Base-by-base conservation (phyloP, 2,329 filamentous ascomycete species). In the Elsinoe australis region DNA sequence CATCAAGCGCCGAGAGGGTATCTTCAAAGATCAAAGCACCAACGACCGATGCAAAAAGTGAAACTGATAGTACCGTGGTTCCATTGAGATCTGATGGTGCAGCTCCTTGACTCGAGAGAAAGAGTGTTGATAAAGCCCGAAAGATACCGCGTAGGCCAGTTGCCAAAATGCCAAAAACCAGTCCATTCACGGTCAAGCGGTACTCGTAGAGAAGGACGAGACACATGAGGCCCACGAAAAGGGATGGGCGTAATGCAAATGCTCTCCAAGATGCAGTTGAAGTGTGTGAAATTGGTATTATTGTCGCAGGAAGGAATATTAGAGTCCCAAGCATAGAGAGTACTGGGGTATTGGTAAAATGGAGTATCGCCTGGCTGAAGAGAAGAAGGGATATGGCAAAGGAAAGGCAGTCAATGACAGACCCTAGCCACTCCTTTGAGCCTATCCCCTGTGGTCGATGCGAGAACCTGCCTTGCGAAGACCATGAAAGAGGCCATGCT, bases 321-420 rank as follows among this genome's bases (percentile, higher is more conserved):
- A 39, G 2, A 28, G 47, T 26, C 15, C 33, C 22, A 24, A 53
- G 34, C 49, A 53, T 53, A 9, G 50, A 32, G 5, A 53, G 33
- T 14, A 50, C 14, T 1, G 47, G 19, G 15, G 47, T 24, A 26
- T 51, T 53, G 15, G 44, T 48, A 12, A 53, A 51, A 18, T 53
- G 49, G 18, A 53, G 28, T 10, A 51, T 47, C 4, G 51, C 45
- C 39, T 53, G 51, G 2, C 22, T 34, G 24, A 34, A 53, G 2
- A 53, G 46, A 10, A 38, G 21, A 7, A 49, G 22, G 12, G 45
- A 48, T 5, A 22, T 22, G n/a, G 45, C 45, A 29, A 15, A 17
- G 4, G 31, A 17, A 17, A 26, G 15, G 22, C 15, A 34, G 18
- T 48, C 45, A 15, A 48, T 18, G 12, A 36, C n/a, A 14, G 19